Percentiles rank a stretch among this genome's conserved stretches.
Evolutionary conservation across 2,329 filamentous ascomycete species (phyloP).

Genomic region (Aspergillus puulaauensis): DNA sequence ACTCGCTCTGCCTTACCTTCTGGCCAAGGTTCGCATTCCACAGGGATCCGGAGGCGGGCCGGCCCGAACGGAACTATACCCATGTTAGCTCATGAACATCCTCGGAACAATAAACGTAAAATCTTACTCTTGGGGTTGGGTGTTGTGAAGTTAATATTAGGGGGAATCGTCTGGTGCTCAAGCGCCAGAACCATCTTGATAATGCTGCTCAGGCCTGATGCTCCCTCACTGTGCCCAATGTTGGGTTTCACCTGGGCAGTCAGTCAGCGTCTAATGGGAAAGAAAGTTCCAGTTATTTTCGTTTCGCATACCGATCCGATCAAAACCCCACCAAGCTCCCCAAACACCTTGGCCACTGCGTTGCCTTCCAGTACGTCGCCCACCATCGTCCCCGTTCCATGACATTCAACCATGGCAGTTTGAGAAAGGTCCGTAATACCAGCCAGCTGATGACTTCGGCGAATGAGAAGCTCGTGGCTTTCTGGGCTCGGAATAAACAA

Average conservation of each 20-base stretch:
- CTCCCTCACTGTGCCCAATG: conserved; percentile 22
- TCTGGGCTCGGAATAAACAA: conserved; percentile 10
- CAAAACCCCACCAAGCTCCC: conserved; percentile 4
- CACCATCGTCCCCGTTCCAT: conserved; percentile 11
- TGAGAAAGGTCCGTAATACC: conserved; percentile 5
- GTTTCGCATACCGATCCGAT: conserved; percentile 16
- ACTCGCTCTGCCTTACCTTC: conserved; percentile 16
- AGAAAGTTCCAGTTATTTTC: not conserved
- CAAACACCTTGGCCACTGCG: conserved; percentile 9
- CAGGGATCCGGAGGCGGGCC: not conserved
- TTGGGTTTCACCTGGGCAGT: conserved; percentile 19
- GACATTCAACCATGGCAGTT: conserved; percentile 16
- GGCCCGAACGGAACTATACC: conserved; percentile 12
- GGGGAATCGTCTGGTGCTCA: conserved; percentile 20
- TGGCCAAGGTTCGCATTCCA: conserved; percentile 19
- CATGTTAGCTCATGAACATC: not conserved
- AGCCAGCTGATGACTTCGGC: not conserved
- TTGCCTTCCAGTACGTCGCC: not conserved
- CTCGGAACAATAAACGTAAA: not conserved
- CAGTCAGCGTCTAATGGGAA: not conserved
- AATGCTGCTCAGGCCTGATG: conserved; percentile 19
- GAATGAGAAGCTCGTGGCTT: conserved; percentile 11
- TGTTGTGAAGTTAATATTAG: conserved; percentile 21
- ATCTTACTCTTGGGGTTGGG: conserved; percentile 24
- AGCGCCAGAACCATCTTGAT: conserved; percentile 21